phyloP scores from a whole-genome alignment of 495 filamentous ascomycete genomes.

The Penicillium cataractarum region DNA sequence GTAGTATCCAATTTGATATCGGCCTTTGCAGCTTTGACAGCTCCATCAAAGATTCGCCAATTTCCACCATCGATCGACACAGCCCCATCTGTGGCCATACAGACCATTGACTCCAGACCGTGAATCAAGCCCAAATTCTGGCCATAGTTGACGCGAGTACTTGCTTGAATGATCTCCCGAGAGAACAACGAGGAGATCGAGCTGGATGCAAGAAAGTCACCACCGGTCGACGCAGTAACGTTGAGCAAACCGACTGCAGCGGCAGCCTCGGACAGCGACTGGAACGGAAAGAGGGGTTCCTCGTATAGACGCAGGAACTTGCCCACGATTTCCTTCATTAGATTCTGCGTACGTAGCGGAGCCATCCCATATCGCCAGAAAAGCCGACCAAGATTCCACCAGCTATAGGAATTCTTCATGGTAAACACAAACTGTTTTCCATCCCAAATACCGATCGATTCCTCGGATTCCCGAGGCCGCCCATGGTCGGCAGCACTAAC shows the following conservation, averaged over 20 bases:
- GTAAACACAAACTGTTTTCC: conserved; percentile 75
- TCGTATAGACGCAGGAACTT: conserved; percentile 85
- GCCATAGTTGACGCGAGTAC: conserved; percentile 93
- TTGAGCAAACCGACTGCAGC: conserved; percentile 65
- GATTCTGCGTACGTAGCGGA: conserved; percentile 69
- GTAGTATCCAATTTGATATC: conserved; percentile 68
- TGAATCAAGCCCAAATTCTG: conserved; percentile 86
- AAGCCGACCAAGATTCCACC: conserved; percentile 81
- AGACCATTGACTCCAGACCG: conserved; percentile 89
- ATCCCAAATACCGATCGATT: conserved; percentile 80
- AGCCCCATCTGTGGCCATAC: conserved; percentile 87
- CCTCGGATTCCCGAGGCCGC: conserved; percentile 42
- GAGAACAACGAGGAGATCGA: conserved; percentile 67
- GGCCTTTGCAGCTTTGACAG: conserved; percentile 68
- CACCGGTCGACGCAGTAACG: conserved; percentile 69
- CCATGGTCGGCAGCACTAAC: conserved; percentile 38
- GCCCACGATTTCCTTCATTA: conserved; percentile 72
- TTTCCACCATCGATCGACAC: conserved; percentile 83
- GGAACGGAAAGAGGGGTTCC: conserved; percentile 79
- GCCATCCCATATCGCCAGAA: conserved; percentile 85
- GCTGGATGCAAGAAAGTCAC: conserved; percentile 70
- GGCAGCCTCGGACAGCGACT: conserved; percentile 67
- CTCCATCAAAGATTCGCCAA: conserved; percentile 89
- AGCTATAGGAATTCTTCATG: conserved; percentile 59
- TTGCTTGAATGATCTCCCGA: conserved; percentile 87